These are phyloP conservation scores for Colletotrichum gigasporum DNA, from an alignment of 2,329 filamentous ascomycete species.

Conservation along the genomic window DNA sequence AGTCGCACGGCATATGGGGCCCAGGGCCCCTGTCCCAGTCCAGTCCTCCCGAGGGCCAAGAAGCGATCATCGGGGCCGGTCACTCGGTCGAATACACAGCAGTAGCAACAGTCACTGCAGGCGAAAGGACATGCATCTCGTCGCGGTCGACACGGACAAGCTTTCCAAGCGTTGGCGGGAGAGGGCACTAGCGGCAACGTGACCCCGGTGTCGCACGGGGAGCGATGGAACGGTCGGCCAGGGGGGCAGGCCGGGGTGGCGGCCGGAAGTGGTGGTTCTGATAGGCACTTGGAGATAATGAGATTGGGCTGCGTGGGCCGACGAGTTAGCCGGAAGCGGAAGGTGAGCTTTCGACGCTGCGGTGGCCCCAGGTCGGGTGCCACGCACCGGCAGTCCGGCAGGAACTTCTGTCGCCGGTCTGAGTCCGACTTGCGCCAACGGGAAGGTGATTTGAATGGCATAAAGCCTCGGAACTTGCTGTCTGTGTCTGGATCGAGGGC, in stretches of 20 bases:
- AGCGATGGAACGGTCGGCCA: not conserved
- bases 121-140: not conserved
- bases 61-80: not conserved
- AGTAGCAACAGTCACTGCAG: no score
- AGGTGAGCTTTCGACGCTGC: conserved; percentile 13
- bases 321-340: conserved; percentile 23
- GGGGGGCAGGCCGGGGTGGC: no score
- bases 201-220: not conserved
- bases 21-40: not conserved
- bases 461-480: no score
- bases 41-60: not conserved
- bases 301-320: conserved; percentile 6
- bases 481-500: no score
- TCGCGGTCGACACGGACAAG: conserved; percentile 6
- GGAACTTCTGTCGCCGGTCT: conserved; percentile 17
- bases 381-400: conserved; percentile 20
- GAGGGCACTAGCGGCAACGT: not conserved
- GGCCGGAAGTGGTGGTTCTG: not conserved
- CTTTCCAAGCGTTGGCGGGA: conserved; percentile 22
- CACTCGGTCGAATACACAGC: not conserved
- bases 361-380: not conserved
- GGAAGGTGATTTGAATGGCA: conserved; percentile 14
- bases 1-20: conserved; percentile 3
- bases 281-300: conserved; percentile 2
- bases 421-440: conserved; percentile 17